Base-by-base conservation (phyloP, 352 stramenopile species). In the Phytophthora tentaculata region DNA sequence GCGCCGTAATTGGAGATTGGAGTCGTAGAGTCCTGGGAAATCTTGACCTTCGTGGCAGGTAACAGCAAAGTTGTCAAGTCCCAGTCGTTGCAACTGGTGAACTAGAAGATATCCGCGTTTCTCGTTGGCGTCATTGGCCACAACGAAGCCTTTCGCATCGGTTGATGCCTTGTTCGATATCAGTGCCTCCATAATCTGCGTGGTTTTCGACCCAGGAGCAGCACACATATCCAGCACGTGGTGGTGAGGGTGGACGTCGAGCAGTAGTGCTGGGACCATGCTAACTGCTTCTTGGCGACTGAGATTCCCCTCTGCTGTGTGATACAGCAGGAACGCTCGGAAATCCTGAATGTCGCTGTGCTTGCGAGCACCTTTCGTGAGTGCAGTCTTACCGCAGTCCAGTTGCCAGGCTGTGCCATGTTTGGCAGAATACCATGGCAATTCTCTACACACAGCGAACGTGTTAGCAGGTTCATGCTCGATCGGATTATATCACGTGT, bases 161-260 rank as follows among this genome's bases (percentile, higher is more conserved):
- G 45, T 61, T 1, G 12, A 2, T 1, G 47, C 29, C n/a, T 45
- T 41, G 0, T 61, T 28, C 16, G 61, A 56, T 17, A 67, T 43
- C 22, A 94, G 69, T 24, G 86, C 75, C 56, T 98, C 97, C 54
- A 99, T 89, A 20, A 99, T 83, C 69, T 99, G 97, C 51, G 89
- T 94, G n/a, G 98, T 99, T 77, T 99, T 99, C 53, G 91, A 98
- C 19, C 98, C 98, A 1, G 98, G 98, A 7, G 98, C 97, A 10
- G 98, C 97, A 57, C 86, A 93, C 66, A 95, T 71, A 39, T 95
- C 84, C 23, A 94, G 64, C 29, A 89, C 80, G 20, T 71, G 67
- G 59, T 98, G 89, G 52, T 97, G 68, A 13, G 81, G 84, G 64
- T 98, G 73, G 5, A 97, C 89, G 69, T 97, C 81, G n/a, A 99